A percentile compares a stretch with the other conserved stretches of the same genome.
These are phyloP conservation scores for Pholiota molesta DNA, from an alignment of 768 basidiomycete genomes.

Conservation along the genomic window DNA sequence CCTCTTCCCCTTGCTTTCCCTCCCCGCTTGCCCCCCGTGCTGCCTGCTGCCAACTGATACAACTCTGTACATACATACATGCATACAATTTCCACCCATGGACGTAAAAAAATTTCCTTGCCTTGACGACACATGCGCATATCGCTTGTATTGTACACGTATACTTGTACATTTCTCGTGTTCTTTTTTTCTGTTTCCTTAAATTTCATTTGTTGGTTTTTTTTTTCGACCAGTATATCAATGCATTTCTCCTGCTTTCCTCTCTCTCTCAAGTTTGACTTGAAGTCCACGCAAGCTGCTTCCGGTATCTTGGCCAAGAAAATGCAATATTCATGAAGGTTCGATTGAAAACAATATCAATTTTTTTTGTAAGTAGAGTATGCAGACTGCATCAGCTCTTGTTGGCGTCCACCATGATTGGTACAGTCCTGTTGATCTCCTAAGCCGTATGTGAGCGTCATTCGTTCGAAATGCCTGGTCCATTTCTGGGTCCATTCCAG, in stretches of 20 bases:
- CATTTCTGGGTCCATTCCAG: constrained; percentile 64
- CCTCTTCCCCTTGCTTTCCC: background rate
- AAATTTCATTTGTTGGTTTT: background rate
- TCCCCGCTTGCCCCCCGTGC: background rate
- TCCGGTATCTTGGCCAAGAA: too few species aligned
- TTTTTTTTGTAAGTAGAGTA: too few species aligned
- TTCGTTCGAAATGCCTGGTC: constrained; percentile 62
- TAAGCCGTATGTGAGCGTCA: constrained; percentile 82
- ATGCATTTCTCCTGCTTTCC: background rate
- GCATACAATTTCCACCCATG: constrained; percentile 9
- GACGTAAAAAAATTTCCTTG: background rate
- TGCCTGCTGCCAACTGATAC: background rate
- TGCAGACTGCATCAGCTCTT: background rate
- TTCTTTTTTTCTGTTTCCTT: background rate
- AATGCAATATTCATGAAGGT: too few species aligned
- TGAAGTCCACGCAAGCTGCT: too few species aligned
- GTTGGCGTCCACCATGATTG: constrained; percentile 5
- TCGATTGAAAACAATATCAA: too few species aligned
- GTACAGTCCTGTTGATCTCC: constrained; percentile 72
- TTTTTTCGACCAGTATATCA: background rate
- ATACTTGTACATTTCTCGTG: constrained; percentile 7
- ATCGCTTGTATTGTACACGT: constrained; percentile 16
- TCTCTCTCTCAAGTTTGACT: background rate
- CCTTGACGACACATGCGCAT: constrained; percentile 10
- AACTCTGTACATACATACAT: constrained; percentile 15